Conservation (phyloP, 192 early-diverging fungal species). For the Coemansia sp. region DNA sequence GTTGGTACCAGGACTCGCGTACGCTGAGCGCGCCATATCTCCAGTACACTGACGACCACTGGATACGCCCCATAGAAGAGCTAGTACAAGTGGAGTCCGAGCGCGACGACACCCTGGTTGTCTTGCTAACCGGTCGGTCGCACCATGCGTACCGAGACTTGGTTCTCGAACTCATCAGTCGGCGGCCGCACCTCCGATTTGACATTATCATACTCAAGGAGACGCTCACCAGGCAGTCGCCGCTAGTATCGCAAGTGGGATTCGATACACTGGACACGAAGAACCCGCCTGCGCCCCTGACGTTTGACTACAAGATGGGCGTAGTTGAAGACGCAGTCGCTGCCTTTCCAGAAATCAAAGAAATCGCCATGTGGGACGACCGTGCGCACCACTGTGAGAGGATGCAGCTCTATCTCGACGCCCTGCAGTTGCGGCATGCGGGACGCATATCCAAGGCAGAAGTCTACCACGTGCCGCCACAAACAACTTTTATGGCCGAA, state of each 20-base stretch:
- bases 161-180: constrained; percentile 39
- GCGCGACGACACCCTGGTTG: constrained; percentile 28
- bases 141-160: constrained; percentile 46
- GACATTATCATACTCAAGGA: constrained; percentile 61
- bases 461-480: constrained; percentile 43
- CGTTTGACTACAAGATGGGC: constrained; percentile 62
- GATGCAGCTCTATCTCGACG: constrained; percentile 49
- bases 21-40: constrained; percentile 55
- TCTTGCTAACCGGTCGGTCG: constrained; percentile 52
- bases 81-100: constrained; percentile 13
- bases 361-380: constrained; percentile 62
- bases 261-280: constrained; percentile 4
- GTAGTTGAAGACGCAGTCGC: constrained; percentile 57
- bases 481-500: constrained; percentile 46
- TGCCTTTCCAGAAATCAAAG: constrained; percentile 49
- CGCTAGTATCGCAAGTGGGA: constrained; percentile 27
- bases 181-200: constrained; percentile 44
- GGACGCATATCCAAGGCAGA: constrained; percentile 21
- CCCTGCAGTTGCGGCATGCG: constrained; percentile 27
- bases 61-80: constrained; percentile 21
- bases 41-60: constrained; percentile 33
- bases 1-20: constrained; percentile 64
- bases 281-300: constrained; percentile 41
- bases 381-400: constrained; percentile 51
- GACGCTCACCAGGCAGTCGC: constrained; percentile 38